Conservation (phyloP, 805 yeast species). For the Myxozyma kluyveri region DNA sequence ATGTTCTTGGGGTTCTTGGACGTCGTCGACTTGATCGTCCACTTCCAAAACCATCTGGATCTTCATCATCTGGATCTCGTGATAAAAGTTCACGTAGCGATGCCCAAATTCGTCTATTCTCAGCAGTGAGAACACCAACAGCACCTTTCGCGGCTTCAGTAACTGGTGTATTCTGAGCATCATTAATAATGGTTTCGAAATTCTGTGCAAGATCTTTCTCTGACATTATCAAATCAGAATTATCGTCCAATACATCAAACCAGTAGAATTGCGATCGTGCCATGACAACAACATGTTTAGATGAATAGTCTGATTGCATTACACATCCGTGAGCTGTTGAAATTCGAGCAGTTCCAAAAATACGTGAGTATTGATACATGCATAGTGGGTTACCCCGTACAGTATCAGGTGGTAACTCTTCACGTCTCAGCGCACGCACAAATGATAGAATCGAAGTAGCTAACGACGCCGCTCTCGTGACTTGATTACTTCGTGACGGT, state of each 20-base stretch:
- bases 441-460: constrained; percentile 76
- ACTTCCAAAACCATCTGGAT: constrained; percentile 20
- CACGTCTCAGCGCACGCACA: constrained; percentile 71
- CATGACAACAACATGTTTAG: constrained; percentile 78
- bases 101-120: constrained; percentile 86
- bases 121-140: constrained; percentile 87
- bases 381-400: constrained; percentile 68
- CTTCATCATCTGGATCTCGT: constrained; percentile 39
- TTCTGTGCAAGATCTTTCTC: constrained; percentile 75
- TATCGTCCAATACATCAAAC: constrained; percentile 83
- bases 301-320: constrained; percentile 72
- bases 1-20: not conserved
- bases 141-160: constrained; percentile 70
- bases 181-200: constrained; percentile 71
- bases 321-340: constrained; percentile 81
- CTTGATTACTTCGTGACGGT: constrained; percentile 55
- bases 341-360: constrained; percentile 84
- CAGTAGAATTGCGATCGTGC: constrained; percentile 88
- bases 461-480: constrained; percentile 76
- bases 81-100: constrained; percentile 55
- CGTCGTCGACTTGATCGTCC: not conserved
- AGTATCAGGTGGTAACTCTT: constrained; percentile 69
- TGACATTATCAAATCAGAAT: constrained; percentile 66
- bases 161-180: constrained; percentile 53
- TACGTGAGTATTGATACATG: constrained; percentile 86